phyloP scores from a whole-genome alignment of 768 basidiomycete genomes.

The Coprinellus micaceus region DNA sequence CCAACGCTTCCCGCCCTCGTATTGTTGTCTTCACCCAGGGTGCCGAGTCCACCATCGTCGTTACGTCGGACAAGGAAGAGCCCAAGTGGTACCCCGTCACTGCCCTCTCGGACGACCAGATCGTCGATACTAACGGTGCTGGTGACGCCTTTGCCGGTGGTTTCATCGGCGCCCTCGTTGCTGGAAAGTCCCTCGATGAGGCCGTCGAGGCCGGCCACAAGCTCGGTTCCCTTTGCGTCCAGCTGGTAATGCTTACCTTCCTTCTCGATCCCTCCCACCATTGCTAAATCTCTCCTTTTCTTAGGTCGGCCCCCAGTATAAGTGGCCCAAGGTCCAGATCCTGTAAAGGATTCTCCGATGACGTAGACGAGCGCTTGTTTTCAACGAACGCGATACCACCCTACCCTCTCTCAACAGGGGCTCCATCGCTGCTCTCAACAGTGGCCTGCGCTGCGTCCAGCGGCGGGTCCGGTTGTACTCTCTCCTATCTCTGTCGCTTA shows the following conservation, averaged over 20 bases:
- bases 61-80: slow-evolving; percentile 53
- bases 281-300: not conserved
- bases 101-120: slow-evolving; percentile 54
- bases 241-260: slow-evolving; percentile 47
- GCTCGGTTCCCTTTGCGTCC: slow-evolving; percentile 81
- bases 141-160: slow-evolving; percentile 98
- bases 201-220: slow-evolving; percentile 83
- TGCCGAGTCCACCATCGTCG: slow-evolving; percentile 71
- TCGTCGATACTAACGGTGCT: slow-evolving; percentile 97
- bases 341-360: slow-evolving; percentile 21
- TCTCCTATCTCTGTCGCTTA: not conserved
- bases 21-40: slow-evolving; percentile 92
- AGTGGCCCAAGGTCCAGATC: slow-evolving; percentile 48
- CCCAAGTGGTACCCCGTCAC: slow-evolving; percentile 58
- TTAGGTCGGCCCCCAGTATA: slow-evolving; percentile 49
- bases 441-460: slow-evolving; percentile 1
- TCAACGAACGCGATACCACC: not conserved
- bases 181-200: slow-evolving; percentile 75
- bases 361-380: not conserved
- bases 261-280: not conserved
- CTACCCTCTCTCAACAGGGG: slow-evolving; percentile 10
- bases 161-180: slow-evolving; percentile 81
- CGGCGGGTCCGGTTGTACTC: not conserved
- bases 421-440: slow-evolving; percentile 4
- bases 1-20: slow-evolving; percentile 72